These are phyloP conservation scores for Aspergillus calidoustus DNA, from an alignment of 2,329 filamentous ascomycete genomes.

Conservation along the genomic window DNA sequence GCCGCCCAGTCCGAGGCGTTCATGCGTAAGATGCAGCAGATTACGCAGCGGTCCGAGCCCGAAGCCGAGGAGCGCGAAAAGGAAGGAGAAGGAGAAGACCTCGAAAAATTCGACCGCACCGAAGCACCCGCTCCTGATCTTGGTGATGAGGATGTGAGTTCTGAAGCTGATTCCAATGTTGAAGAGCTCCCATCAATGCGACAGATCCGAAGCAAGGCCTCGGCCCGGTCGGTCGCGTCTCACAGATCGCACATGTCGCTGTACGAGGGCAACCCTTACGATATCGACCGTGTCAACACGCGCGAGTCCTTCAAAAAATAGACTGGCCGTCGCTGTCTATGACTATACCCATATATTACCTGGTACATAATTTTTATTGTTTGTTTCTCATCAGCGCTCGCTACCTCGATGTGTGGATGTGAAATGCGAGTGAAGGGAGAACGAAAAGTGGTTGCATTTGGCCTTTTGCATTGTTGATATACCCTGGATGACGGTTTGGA, in stretches of 20 bases:
- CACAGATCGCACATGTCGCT: constrained; percentile 25
- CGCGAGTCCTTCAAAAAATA: constrained; percentile 43
- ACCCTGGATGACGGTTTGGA: constrained; percentile 20
- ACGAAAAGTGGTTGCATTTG: constrained; percentile 14
- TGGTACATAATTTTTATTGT: constrained; percentile 29
- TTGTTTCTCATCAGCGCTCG: constrained; percentile 2
- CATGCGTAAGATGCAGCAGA: constrained; percentile 40
- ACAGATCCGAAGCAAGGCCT: constrained; percentile 36
- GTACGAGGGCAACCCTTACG: constrained; percentile 52
- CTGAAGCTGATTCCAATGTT: constrained; percentile 28
- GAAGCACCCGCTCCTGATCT: constrained; percentile 34
- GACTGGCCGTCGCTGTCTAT: background rate
- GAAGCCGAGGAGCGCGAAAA: constrained; percentile 25
- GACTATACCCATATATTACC: background rate
- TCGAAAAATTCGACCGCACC: constrained; percentile 35
- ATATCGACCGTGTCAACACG: constrained; percentile 51
- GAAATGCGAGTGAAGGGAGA: constrained; percentile 19
- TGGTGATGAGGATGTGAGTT: constrained; percentile 26
- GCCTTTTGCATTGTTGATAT: constrained; percentile 26
- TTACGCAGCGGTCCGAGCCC: constrained; percentile 15
- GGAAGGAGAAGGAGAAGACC: constrained; percentile 23
- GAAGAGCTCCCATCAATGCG: constrained; percentile 25
- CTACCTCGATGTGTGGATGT: constrained; percentile 18
- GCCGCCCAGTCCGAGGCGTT: constrained; percentile 43
- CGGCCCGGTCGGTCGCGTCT: constrained; percentile 30